These are phyloP conservation scores for Senna siamea DNA, from an alignment of 306 rosid genomes.

Conservation along the genomic window DNA sequence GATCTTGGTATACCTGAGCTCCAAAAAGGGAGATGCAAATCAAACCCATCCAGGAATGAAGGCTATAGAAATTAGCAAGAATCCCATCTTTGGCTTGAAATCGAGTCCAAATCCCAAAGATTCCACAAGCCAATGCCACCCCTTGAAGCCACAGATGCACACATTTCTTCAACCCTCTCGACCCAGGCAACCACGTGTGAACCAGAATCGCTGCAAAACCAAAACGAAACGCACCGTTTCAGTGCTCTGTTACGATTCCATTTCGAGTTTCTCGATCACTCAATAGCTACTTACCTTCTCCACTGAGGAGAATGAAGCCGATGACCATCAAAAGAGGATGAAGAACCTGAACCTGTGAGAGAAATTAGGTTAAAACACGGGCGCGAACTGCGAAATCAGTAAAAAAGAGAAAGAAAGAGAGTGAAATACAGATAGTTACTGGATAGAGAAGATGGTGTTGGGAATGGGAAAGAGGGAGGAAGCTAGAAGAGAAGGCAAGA, in stretches of 20 bases:
- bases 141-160: constrained; percentile 90
- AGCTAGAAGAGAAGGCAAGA: constrained; percentile 69
- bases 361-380: no score
- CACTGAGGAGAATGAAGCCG: constrained; percentile 82
- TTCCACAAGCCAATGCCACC: constrained; percentile 75
- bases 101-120: constrained; percentile 86
- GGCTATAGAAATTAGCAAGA: constrained; percentile 82
- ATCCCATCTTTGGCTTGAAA: constrained; percentile 68
- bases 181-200: constrained; percentile 85
- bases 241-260: constrained; percentile 7
- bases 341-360: constrained; percentile 78
- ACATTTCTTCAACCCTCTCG: constrained; percentile 71
- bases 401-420: not conserved
- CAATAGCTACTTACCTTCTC: constrained; percentile 71
- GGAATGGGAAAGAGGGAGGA: constrained; percentile 49
- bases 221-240: not conserved
- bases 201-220: constrained; percentile 72
- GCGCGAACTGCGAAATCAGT: not conserved
- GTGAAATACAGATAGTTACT: constrained; percentile 43
- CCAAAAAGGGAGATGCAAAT: constrained; percentile 68
- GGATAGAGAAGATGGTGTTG: constrained; percentile 57
- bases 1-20: constrained; percentile 70
- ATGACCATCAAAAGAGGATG: constrained; percentile 93
- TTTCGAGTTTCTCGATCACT: no score
- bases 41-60: constrained; percentile 99